Conservation (phyloP, 768 basidiomycete genomes). For the Russula griseocarnosa region DNA sequence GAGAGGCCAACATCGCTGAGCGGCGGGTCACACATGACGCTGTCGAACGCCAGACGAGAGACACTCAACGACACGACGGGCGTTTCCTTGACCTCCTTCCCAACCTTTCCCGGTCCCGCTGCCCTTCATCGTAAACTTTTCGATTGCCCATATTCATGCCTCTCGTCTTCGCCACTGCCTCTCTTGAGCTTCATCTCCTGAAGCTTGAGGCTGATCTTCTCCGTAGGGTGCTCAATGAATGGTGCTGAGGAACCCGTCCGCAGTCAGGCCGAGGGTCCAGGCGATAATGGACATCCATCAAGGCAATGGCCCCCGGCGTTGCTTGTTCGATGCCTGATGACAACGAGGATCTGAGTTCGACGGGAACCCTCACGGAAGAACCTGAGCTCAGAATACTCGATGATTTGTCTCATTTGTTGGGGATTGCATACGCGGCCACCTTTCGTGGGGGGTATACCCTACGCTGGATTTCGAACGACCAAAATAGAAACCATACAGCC, state of each 20-base stretch:
- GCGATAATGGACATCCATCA: slow-evolving; percentile 38
- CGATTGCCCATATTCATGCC: slow-evolving; percentile 82
- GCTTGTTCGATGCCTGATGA: slow-evolving; percentile 29
- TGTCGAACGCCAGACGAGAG: slow-evolving; percentile 91
- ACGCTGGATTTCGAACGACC: not conserved
- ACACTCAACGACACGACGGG: slow-evolving; percentile 63
- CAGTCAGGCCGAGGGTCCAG: slow-evolving; percentile 53
- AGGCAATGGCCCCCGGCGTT: slow-evolving; percentile 29
- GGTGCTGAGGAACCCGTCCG: slow-evolving; percentile 79
- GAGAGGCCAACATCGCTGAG: slow-evolving; percentile 94
- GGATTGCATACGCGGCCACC: too few relatives aligned
- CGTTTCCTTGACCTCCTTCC: slow-evolving; percentile 92
- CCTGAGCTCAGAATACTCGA: not conserved
- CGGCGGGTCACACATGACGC: slow-evolving; percentile 96
- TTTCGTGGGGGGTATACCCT: not conserved
- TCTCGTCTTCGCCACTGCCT: slow-evolving; percentile 81
- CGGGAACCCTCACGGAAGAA: slow-evolving; percentile 35
- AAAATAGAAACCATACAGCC: not conserved
- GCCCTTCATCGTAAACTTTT: slow-evolving; percentile 97
- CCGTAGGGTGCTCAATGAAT: slow-evolving; percentile 87
- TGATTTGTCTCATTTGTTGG: not conserved
- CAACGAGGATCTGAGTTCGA: slow-evolving; percentile 20
- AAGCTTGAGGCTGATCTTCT: slow-evolving; percentile 82
- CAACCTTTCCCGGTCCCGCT: slow-evolving; percentile 78
- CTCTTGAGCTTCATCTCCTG: slow-evolving; percentile 73